These are phyloP conservation scores for Strobilomyces echinocephalus DNA, from an alignment of 768 basidiomycete genomes.

Conservation along the genomic window DNA sequence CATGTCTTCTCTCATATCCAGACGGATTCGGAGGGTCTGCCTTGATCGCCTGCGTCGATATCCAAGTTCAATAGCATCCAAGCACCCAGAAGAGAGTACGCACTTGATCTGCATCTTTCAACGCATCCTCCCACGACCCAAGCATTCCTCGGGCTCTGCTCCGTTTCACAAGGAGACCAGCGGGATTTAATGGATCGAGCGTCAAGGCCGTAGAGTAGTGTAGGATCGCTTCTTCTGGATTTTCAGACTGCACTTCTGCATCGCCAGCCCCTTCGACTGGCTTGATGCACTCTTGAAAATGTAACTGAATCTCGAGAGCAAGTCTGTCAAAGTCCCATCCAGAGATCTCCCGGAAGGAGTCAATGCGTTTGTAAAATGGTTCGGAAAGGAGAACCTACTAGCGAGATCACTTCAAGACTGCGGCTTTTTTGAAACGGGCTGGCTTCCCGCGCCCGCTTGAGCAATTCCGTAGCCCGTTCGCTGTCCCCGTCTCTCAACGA, in stretches of 20 bases:
- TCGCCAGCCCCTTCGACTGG: neutral
- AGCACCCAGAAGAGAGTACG: neutral
- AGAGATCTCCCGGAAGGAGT: slow-evolving; percentile 1
- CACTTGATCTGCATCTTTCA: slow-evolving; percentile 5
- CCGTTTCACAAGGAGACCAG: slow-evolving; percentile 8
- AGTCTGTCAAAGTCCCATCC: slow-evolving; percentile 9
- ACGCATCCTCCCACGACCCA: neutral
- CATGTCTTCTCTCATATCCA: neutral
- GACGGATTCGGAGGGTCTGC: neutral
- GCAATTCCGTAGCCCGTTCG: neutral
- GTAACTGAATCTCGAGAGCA: neutral
- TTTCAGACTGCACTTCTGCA: neutral
- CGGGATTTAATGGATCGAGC: neutral
- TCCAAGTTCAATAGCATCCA: neutral
- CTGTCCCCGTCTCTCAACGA: neutral
- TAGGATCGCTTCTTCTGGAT: neutral
- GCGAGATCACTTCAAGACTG: slow-evolving; percentile 1
- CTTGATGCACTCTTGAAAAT: neutral
- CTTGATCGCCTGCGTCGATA: neutral
- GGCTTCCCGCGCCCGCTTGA: neutral
- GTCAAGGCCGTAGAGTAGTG: slow-evolving; percentile 11
- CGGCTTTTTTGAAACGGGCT: neutral
- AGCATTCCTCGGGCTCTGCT: neutral
- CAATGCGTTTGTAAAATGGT: neutral
- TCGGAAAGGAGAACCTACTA: neutral